A percentile compares a stretch with the other conserved stretches of the same genome.
Evolutionary conservation across 2,329 filamentous ascomycete genomes (phyloP).

Genomic region (Xylariomycetidae sp.): DNA sequence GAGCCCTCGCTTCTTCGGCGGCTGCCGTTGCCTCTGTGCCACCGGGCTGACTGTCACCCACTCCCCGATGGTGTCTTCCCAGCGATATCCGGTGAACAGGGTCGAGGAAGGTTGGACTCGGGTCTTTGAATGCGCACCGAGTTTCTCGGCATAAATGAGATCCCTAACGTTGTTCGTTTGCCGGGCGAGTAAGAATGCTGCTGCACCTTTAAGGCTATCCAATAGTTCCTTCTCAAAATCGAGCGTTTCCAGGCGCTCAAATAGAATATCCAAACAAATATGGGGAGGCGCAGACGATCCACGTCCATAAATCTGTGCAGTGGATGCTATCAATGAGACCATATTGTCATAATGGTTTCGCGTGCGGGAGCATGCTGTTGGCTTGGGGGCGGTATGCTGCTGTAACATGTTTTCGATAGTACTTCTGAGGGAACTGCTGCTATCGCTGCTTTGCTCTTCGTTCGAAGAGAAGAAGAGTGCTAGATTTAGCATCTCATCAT

Average conservation of each 20-base stretch:
- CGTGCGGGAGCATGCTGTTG: constrained; percentile 10
- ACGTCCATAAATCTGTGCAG: constrained; percentile 23
- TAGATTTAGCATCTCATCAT: constrained; percentile 18
- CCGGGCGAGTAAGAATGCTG: constrained; percentile 48
- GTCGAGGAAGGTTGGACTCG: constrained; percentile 1
- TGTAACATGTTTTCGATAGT: constrained; percentile 14
- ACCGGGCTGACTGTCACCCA: constrained; percentile 48
- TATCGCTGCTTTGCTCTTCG: constrained; percentile 6
- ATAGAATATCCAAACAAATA: constrained; percentile 29
- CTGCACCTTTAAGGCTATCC: constrained; percentile 37
- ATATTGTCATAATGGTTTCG: constrained; percentile 20
- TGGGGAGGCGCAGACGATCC: constrained; percentile 22
- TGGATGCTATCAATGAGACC: constrained; percentile 23
- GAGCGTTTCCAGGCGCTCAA: constrained; percentile 33
- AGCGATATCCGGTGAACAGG: constrained; percentile 35
- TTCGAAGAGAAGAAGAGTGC: constrained; percentile 20
- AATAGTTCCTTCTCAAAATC: constrained; percentile 28
- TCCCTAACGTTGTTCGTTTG: constrained; percentile 49
- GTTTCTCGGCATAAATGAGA: constrained; percentile 47
- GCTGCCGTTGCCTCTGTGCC: constrained; percentile 15
- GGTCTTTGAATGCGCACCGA: constrained; percentile 15
- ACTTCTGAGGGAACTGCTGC: constrained; percentile 8
- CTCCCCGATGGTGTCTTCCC: constrained; percentile 54
- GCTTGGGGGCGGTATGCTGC: constrained; percentile 4
- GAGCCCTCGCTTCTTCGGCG: constrained; percentile 16